Conservation (phyloP, 2,329 filamentous ascomycete species). For the Cryphonectria naterciae region DNA sequence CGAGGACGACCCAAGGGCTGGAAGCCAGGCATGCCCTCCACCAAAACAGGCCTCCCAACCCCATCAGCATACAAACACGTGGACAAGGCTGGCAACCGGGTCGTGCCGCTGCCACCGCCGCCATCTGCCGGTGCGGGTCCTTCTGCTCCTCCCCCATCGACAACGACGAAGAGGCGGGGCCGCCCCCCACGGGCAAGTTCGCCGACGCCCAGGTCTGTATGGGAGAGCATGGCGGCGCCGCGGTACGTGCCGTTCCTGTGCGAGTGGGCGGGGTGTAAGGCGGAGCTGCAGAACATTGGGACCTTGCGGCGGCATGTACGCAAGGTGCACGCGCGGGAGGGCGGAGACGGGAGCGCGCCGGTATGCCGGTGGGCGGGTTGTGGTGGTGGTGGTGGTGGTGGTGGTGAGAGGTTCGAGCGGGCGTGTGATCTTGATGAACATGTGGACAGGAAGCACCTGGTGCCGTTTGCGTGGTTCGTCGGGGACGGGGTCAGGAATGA, state of each 20-base stretch:
- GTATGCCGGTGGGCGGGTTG: slow-evolving; percentile 50
- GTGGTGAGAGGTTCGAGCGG: slow-evolving; percentile 23
- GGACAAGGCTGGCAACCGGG: slow-evolving; percentile 9
- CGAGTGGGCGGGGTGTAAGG: slow-evolving; percentile 63
- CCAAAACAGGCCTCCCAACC: slow-evolving; percentile 15
- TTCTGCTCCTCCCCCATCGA: not conserved
- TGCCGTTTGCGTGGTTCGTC: slow-evolving; percentile 58
- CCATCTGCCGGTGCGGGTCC: not conserved
- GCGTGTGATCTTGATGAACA: slow-evolving; percentile 50
- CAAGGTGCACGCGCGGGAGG: slow-evolving; percentile 49
- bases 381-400: slow-evolving; percentile 23
- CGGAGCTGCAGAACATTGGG: slow-evolving; percentile 65
- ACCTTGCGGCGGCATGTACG: slow-evolving; percentile 60
- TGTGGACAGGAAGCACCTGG: slow-evolving; percentile 57
- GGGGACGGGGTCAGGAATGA: slow-evolving; percentile 61
- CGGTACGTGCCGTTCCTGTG: slow-evolving; percentile 59
- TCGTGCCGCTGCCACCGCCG: not conserved
- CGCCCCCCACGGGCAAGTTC: slow-evolving; percentile 31
- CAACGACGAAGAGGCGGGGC: slow-evolving; percentile 34
- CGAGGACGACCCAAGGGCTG: slow-evolving; percentile 30
- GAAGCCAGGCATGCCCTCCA: slow-evolving; percentile 29
- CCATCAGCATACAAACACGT: slow-evolving; percentile 3
- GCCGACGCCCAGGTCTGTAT: slow-evolving; percentile 27
- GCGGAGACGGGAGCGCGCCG: slow-evolving; percentile 19
- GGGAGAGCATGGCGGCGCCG: slow-evolving; percentile 39